Base-by-base conservation (phyloP, 1,139 yeast genomes). In the Blastobotrys proliferans region DNA sequence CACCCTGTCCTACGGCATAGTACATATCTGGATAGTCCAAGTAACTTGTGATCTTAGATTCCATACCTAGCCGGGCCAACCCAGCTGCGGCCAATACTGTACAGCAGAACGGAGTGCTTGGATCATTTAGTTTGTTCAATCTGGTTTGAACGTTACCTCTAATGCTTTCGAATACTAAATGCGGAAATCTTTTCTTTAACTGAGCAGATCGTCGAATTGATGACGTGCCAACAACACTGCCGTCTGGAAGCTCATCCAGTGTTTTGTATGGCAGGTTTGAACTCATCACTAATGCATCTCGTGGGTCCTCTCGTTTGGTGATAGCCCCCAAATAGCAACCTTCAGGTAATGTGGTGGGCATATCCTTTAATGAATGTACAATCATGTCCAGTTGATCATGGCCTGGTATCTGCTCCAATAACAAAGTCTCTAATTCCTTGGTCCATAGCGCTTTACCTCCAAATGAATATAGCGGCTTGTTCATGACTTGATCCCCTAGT, bases 361-460 rank as follows among this genome's bases (percentile, higher is more conserved):
- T 83, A 63, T 92, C 97, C 63, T 92, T 92, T 53, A 92, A 72
- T 2, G 95, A 85, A 64, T 92, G 98, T 32, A 92, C 97, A 58
- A 92, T 83, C 64, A 92, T 69, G 62, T 92, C 97, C 43, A 92
- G 72, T 60, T 79, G 70, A 44, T 86, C 85, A 40, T 48, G 56
- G 27, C 61, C 62, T n/a, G 79, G 87, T 32, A 80, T 69, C 41
- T 75, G 68, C 50, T 75, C 76, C 52, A 84, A 71, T 44, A 92
- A 69, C 44, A 88, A 68, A 25, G 80, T 82, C 64, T 92, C 98
- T 49, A 92, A 72, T 63, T 92, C 98, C 60, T 87, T 85, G 9
- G 98, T 92, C 98, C 98, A 92, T 34, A 92, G 67, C 0, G 96
- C 80, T 62, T 92, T 92, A 21, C 98, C 98, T 29, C 97, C 97